Conservation (phyloP, 768 basidiomycete species). For the Gautieria morchelliformis region DNA sequence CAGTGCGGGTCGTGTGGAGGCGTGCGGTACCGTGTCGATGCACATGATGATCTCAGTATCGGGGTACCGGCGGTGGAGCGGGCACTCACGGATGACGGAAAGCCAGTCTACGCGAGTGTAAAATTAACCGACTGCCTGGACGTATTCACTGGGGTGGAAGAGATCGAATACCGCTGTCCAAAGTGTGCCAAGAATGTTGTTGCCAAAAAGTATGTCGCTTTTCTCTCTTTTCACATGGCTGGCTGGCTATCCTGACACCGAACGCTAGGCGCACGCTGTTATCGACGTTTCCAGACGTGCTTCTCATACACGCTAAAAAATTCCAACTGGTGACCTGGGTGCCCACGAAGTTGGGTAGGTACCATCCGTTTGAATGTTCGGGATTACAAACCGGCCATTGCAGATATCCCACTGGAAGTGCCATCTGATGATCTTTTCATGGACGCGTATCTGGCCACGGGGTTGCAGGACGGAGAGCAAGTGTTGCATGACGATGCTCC, state of each 20-base stretch:
- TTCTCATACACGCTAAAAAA: conserved; percentile 86
- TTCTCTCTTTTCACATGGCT: background rate
- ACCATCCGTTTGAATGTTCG: background rate
- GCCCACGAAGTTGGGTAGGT: conserved; percentile 81
- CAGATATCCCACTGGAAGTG: conserved; percentile 80
- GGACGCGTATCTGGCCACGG: conserved; percentile 56
- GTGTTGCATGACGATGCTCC: conserved; percentile 50
- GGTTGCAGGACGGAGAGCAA: conserved; percentile 59
- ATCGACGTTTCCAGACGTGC: conserved; percentile 78
- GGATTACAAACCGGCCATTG: background rate
- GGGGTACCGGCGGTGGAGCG: conserved; percentile 57
- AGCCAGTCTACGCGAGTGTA: conserved; percentile 54
- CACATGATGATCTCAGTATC: conserved; percentile 68
- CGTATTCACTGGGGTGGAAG: conserved; percentile 46
- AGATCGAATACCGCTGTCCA: conserved; percentile 75
- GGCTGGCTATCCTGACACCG: background rate
- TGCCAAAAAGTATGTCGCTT: conserved; percentile 60
- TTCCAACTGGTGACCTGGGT: conserved; percentile 97
- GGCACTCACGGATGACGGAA: conserved; percentile 45
- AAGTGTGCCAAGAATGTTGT: conserved; percentile 56
- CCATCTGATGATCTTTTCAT: conserved; percentile 55
- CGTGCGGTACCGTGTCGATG: conserved; percentile 77
- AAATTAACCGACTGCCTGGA: conserved; percentile 53
- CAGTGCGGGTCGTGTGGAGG: conserved; percentile 71
- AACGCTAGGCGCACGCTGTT: conserved; percentile 57